Base-by-base conservation (phyloP, 495 filamentous ascomycete species). In the Tuber melanosporum region DNA sequence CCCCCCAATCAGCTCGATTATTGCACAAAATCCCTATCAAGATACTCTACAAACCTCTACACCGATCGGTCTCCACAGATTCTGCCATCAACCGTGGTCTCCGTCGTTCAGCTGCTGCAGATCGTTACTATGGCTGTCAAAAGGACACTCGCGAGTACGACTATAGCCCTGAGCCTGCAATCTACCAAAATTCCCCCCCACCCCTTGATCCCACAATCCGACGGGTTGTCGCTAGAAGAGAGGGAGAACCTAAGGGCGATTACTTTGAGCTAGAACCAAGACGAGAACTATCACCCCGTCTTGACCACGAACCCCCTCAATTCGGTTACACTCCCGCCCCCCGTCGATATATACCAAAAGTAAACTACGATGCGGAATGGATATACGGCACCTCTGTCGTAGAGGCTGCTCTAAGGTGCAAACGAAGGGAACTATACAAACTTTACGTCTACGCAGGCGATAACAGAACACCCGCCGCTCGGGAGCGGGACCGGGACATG, bases 301-400 rank as follows among this genome's bases (percentile, higher is more conserved):
- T 80, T 10, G 75, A 82, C 66, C 66, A 71, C 26, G n/a, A n/a
- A 15, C 69, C 78, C 22, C 22, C 45, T 46, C 57, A 47, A n/a
- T 52, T 36, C 2, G 19, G 12, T 45, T 82, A 78, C 73, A 71
- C n/a, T 10, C 77, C 77, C 7, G 76, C 72, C 32, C 77, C 75
- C 8, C 75, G 75, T 22, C 75, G 81, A 0, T 62, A 70, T 41
- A 77, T 82, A 39, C 62, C 75, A 8, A 82, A 80, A 46, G 10
- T 72, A 20, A 42, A 80, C 47, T 41, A 72, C 14, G 92, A 94
- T 52, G 95, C 94, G 1, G 91, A 96, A 77, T 98, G 97, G 83
- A 88, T 99, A 12, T 98, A 97, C 82, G 95, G 95, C 20, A 89
- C 88, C 22, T 91, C 91, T 12, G 89, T 91, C 3, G 92, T 98